phyloP scores from a whole-genome alignment of 108 stramenopile genomes.

The Skeletonema menzelii region DNA sequence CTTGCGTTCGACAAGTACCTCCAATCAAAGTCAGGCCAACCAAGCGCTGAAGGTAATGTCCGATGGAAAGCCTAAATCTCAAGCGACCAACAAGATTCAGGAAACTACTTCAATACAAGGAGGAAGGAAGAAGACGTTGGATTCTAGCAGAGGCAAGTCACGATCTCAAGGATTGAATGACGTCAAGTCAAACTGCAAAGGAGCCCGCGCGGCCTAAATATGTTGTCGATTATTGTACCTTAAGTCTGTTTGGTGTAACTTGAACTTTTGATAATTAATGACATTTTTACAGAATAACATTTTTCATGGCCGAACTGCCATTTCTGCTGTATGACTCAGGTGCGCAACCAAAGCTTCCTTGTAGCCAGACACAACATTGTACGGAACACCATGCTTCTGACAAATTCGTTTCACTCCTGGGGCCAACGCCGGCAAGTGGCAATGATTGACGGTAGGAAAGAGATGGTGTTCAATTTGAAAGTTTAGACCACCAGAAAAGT shows the following conservation, averaged over 20 bases:
- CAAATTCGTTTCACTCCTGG: conserved; percentile 46
- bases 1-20: background rate
- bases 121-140: background rate
- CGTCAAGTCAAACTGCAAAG: background rate
- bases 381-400: conserved; percentile 48
- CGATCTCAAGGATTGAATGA: background rate
- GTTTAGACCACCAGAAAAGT: conserved; percentile 56
- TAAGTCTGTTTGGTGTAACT: too few species aligned
- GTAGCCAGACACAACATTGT: conserved; percentile 47
- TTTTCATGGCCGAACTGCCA: conserved; percentile 28
- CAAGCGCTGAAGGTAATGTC: background rate
- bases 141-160: background rate
- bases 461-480: conserved; percentile 61
- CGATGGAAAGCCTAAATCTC: background rate
- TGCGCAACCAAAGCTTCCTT: conserved; percentile 43
- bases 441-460: conserved; percentile 60
- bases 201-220: background rate
- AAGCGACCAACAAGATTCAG: background rate
- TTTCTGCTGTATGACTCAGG: conserved; percentile 42
- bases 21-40: background rate
- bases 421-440: conserved; percentile 44
- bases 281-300: background rate
- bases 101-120: background rate
- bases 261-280: background rate
- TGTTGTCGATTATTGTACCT: background rate